A percentile compares a stretch with the other conserved stretches of the same genome.
These are phyloP conservation scores for Oryza longistaminata DNA, from an alignment of 176 grass and related monocot genomes.

Conservation along the genomic window DNA sequence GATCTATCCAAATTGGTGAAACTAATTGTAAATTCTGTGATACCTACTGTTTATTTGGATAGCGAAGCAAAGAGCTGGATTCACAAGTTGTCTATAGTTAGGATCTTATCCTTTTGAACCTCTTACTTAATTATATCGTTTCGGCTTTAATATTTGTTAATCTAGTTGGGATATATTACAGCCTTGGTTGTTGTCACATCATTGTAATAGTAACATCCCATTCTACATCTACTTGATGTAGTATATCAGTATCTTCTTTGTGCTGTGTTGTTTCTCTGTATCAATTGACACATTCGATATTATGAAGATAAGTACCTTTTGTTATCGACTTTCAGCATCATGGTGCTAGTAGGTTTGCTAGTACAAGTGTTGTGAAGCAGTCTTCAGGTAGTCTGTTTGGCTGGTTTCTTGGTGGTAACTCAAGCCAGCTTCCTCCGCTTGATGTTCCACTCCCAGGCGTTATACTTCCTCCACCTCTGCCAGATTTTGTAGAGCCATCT, in stretches of 20 bases:
- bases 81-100: not conserved
- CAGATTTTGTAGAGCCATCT: slow-evolving; percentile 59
- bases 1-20: not conserved
- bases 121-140: not conserved
- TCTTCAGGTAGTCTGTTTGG: slow-evolving; percentile 56
- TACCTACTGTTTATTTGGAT: not conserved
- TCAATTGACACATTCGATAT: not conserved
- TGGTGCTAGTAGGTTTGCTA: slow-evolving; percentile 59
- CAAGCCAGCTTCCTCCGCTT: slow-evolving; percentile 52
- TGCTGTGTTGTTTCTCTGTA: not conserved
- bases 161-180: not conserved
- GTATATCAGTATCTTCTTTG: not conserved
- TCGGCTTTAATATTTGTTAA: not conserved
- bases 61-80: not conserved
- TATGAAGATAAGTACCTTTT: slow-evolving; percentile 2
- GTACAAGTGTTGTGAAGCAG: slow-evolving; percentile 57
- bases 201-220: not conserved
- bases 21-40: not conserved
- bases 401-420: slow-evolving; percentile 62
- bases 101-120: not conserved
- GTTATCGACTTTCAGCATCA: slow-evolving; percentile 31
- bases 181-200: slow-evolving; percentile 1
- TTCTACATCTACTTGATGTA: not conserved
- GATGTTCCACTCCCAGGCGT: slow-evolving; percentile 57
- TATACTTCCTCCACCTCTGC: slow-evolving; percentile 46